phyloP scores from a whole-genome alignment of 352 stramenopile genomes.

The Pythium plurisporium region DNA sequence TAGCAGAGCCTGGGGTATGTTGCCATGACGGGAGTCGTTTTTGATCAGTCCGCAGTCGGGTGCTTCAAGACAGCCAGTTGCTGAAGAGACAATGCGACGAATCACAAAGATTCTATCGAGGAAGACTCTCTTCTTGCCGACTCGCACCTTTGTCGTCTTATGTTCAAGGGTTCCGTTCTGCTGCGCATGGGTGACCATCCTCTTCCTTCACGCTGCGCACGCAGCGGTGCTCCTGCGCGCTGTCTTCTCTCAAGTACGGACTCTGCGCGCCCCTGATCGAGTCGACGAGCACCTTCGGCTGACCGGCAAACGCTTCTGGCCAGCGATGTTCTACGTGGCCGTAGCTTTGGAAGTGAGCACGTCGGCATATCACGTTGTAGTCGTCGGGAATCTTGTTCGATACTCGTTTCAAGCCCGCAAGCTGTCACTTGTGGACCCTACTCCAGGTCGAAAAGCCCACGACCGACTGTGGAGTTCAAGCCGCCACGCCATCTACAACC shows the following conservation, averaged over 20 bases:
- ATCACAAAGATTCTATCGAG: too few relatives aligned
- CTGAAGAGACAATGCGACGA: too few relatives aligned
- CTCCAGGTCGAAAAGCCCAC: not conserved
- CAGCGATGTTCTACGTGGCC: not conserved
- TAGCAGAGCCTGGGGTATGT: too few relatives aligned
- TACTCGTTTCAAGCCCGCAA: not conserved
- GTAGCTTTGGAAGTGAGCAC: not conserved
- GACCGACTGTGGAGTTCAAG: not conserved
- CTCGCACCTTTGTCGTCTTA: not conserved
- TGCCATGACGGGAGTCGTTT: too few relatives aligned
- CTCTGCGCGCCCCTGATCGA: not conserved
- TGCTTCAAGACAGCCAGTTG: too few relatives aligned
- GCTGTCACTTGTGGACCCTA: not conserved
- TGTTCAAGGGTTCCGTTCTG: not conserved
- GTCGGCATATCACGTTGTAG: not conserved
- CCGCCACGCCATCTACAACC: not conserved
- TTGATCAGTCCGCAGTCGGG: too few relatives aligned
- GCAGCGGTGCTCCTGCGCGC: not conserved
- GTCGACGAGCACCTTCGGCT: not conserved
- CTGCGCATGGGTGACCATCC: conserved; percentile 1
- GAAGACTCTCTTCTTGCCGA: not conserved
- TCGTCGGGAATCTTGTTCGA: not conserved
- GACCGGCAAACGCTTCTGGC: not conserved
- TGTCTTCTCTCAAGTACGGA: not conserved
- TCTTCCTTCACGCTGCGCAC: not conserved